phyloP scores from a whole-genome alignment of 75 land plant genomes.

The Adiantum capillusveneris region DNA sequence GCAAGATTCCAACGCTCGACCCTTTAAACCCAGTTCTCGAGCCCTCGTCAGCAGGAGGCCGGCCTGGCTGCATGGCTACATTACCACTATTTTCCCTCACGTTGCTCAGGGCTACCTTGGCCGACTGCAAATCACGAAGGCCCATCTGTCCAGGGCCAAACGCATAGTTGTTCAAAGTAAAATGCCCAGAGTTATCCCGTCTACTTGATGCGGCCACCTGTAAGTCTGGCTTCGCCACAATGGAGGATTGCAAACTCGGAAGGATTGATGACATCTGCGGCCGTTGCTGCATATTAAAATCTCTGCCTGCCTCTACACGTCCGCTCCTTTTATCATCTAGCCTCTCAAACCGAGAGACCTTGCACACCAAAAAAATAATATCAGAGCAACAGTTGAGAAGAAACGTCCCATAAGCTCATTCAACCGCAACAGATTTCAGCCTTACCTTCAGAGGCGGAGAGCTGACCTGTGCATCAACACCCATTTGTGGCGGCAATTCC shows the following conservation, averaged over 20 bases:
- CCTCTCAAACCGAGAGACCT: background rate
- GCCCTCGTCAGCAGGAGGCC: constrained; percentile 48
- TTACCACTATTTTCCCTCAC: background rate
- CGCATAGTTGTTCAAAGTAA: no score
- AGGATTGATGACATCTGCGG: background rate
- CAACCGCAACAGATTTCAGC: background rate
- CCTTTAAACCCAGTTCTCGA: constrained; percentile 44
- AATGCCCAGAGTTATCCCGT: no score
- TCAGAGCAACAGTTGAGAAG: background rate
- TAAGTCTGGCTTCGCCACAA: background rate
- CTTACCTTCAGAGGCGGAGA: background rate
- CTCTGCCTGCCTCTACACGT: background rate
- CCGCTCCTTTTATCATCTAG: background rate
- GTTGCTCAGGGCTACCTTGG: background rate
- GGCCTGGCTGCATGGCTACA: no score
- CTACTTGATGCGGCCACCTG: background rate
- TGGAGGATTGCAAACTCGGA: background rate
- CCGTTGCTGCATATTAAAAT: background rate
- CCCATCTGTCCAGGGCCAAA: background rate
- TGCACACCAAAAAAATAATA: background rate
- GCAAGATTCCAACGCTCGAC: constrained; percentile 20
- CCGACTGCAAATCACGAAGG: background rate
- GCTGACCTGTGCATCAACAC: background rate
- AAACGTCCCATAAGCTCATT: background rate
- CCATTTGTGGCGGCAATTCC: no score